Conservation (phyloP, 805 yeast genomes). For the Myxozyma neotropica region DNA sequence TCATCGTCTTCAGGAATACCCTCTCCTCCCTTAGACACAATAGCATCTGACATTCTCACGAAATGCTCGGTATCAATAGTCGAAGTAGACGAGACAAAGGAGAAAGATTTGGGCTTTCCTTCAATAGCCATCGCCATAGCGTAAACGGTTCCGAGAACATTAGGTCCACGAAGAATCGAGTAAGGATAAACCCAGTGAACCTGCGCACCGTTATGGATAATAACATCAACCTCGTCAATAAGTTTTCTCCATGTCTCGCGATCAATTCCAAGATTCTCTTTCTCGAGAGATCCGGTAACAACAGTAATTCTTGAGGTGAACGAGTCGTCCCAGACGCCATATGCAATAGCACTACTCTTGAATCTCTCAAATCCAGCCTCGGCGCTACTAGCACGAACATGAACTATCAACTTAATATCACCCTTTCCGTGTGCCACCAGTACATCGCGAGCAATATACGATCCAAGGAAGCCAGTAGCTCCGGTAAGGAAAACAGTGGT, state of each 20-base stretch:
- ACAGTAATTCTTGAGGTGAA: slow-evolving; percentile 64
- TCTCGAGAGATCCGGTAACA: slow-evolving; percentile 80
- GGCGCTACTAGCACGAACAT: slow-evolving; percentile 80
- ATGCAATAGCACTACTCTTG: slow-evolving; percentile 71
- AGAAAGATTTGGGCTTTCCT: slow-evolving; percentile 82
- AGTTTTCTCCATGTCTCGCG: slow-evolving; percentile 61
- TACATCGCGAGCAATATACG: slow-evolving; percentile 80
- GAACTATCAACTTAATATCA: slow-evolving; percentile 71
- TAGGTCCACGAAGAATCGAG: slow-evolving; percentile 84
- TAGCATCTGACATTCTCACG: slow-evolving; percentile 72
- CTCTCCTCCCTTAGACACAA: slow-evolving; percentile 60
- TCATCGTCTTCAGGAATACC: slow-evolving; percentile 87
- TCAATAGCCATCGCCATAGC: slow-evolving; percentile 73
- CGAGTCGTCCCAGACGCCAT: slow-evolving; percentile 73
- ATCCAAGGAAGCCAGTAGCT: slow-evolving; percentile 93
- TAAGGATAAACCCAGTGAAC: slow-evolving; percentile 99
- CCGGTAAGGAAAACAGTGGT: slow-evolving; percentile 86
- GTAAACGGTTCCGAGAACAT: slow-evolving; percentile 84
- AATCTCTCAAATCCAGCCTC: slow-evolving; percentile 76
- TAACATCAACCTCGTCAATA: slow-evolving; percentile 66
- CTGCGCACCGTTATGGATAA: slow-evolving; percentile 95
- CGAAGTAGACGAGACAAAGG: slow-evolving; percentile 96
- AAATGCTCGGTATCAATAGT: slow-evolving; percentile 83
- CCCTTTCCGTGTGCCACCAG: slow-evolving; percentile 45
- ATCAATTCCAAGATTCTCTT: slow-evolving; percentile 69